Conservation (phyloP, 768 basidiomycete genomes). For the Hortiboletus campestris region DNA sequence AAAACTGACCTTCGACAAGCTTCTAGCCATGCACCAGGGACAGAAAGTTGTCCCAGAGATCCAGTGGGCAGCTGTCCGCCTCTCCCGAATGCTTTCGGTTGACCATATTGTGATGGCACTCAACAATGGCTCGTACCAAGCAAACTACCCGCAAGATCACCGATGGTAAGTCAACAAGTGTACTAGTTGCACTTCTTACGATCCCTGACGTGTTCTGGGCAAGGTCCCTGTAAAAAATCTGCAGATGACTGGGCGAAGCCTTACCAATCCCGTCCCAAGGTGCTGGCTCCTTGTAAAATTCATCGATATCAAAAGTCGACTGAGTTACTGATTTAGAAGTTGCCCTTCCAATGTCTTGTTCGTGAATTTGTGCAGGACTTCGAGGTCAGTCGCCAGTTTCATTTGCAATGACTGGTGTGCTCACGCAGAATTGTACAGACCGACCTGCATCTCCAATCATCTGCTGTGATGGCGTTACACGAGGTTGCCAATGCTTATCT, state of each 20-base stretch:
- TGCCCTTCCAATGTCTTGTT: conserved; percentile 88
- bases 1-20: too few species aligned
- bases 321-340: conserved; percentile 82
- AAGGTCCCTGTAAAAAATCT: conserved; percentile 65
- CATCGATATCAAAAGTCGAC: conserved; percentile 87
- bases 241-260: conserved; percentile 81
- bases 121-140: conserved; percentile 68
- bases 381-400: conserved; percentile 54
- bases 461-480: conserved; percentile 83
- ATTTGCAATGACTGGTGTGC: neutral
- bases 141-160: conserved; percentile 78
- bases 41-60: too few species aligned
- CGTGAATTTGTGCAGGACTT: conserved; percentile 91
- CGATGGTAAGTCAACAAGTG: conserved; percentile 46
- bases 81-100: too few species aligned
- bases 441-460: conserved; percentile 87
- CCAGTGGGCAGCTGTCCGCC: too few species aligned
- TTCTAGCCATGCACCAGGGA: too few species aligned
- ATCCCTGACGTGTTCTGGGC: conserved; percentile 29
- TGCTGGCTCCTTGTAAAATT: conserved; percentile 88
- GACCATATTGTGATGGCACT: too few species aligned
- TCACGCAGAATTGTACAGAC: conserved; percentile 35
- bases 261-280: conserved; percentile 80
- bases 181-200: neutral
- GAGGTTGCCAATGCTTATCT: conserved; percentile 84